Percentiles rank a stretch among this genome's conserved stretches.
phyloP scores from a whole-genome alignment of 352 stramenopile genomes.

The Globisporangium solare region DNA sequence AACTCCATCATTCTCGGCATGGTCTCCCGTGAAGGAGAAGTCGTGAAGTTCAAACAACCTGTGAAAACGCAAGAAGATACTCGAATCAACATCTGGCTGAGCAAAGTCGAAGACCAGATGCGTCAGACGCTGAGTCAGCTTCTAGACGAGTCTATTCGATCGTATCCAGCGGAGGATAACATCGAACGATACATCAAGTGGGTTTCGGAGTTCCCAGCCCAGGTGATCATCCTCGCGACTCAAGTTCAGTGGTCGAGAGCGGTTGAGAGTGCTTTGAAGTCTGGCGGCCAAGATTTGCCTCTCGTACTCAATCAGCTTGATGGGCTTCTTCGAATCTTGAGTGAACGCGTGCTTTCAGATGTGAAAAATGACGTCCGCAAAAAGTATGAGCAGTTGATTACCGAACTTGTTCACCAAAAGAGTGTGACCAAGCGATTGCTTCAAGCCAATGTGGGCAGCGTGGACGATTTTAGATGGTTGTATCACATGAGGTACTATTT shows the following conservation, averaged over 20 bases:
- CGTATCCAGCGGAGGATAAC: conserved; percentile 67
- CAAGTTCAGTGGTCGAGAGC: conserved; percentile 97
- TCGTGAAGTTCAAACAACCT: conserved; percentile 91
- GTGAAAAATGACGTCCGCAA: conserved; percentile 93
- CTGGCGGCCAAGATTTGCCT: conserved; percentile 36
- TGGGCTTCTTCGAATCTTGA: conserved; percentile 93
- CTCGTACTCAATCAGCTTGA: conserved; percentile 63
- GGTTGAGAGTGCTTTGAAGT: conserved; percentile 90
- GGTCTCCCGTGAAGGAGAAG: conserved; percentile 98
- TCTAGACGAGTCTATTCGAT: conserved; percentile 90
- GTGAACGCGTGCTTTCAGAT: conserved; percentile 93
- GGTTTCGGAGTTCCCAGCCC: conserved; percentile 96
- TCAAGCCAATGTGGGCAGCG: conserved; percentile 71
- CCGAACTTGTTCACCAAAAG: conserved; percentile 99
- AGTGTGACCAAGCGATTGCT: conserved; percentile 95
- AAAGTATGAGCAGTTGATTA: conserved; percentile 99
- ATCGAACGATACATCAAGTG: conserved; percentile 93
- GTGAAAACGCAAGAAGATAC: conserved; percentile 91
- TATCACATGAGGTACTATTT: conserved; percentile 99
- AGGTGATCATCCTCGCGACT: conserved; percentile 98
- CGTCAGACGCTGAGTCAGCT: conserved; percentile 93
- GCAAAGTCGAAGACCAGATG: conserved; percentile 97
- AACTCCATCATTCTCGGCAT: conserved; percentile 88
- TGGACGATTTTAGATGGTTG: conserved; percentile 97
- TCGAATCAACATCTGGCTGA: conserved; percentile 94